Base-by-base conservation (phyloP, 1,284 basidiomycete genomes). In the Cryptococcus hybrid region DNA sequence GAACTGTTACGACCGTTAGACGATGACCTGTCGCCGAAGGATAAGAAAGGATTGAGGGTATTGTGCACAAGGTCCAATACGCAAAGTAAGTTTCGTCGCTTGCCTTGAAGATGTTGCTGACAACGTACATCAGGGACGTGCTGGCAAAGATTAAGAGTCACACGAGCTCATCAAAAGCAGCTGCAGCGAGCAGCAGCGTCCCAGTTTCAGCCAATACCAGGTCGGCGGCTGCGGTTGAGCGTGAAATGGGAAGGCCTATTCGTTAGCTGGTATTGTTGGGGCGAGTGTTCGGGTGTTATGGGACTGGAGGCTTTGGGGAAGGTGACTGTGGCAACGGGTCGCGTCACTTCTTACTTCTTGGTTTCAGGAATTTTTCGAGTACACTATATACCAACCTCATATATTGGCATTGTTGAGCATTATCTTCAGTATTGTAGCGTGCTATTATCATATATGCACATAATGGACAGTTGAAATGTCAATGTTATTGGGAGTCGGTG, bases 1-100 rank as follows among this genome's bases (percentile, higher is more conserved):
- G 85, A 88, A 57, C 80, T 98, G 56, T 86, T 96, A 80, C 60
- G 59, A 9, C 63, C 66, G 0, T 30, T 59, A 9, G 46, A 51
- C 35, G 58, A 61, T 11, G 60, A 63, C 37, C 18, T 61, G n/a
- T 47, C 62, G 8, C n/a, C 61, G 5, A 65, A 66, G 52, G 73
- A 76, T n/a, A 66, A 62, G 45, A 63, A 51, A 52, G 67, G 47
- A 54, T 71, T 15, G 74, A 77, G 52, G 60, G 61, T 3, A 70
- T 73, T 7, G n/a, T 74, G 9, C 68, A 72, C 58, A 75, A 76
- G 55, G 56, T 77, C 24, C 57, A 68, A 51, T 76, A 76, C 54
- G 73, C 73, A n/a, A 66, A 64, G 68, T 72, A 47, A 63, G 70
- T 66, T 24, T 11, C n/a, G 11, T 24, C 48, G n/a, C 7, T 49